Percentiles rank a stretch among this genome's conserved stretches.
phyloP scores from a whole-genome alignment of 495 filamentous ascomycete genomes.

The Rhypophila decipiens region DNA sequence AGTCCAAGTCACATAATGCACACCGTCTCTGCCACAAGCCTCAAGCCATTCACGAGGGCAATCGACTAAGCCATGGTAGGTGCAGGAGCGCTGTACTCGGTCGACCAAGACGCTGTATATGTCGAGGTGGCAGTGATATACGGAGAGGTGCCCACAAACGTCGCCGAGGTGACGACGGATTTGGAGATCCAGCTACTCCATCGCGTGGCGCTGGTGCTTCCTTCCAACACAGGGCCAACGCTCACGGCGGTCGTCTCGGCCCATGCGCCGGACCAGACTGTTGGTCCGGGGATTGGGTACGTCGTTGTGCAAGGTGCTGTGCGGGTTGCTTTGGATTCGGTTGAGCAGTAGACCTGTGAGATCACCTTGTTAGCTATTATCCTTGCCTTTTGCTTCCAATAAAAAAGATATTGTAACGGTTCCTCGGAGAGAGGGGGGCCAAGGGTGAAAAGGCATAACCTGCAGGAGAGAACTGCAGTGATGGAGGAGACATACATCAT shows the following conservation, averaged over 20 bases:
- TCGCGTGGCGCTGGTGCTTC: slow-evolving; percentile 12
- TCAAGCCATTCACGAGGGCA: too few relatives aligned
- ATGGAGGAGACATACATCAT: slow-evolving; percentile 16
- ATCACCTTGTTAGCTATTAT: not conserved
- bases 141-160: slow-evolving; percentile 10
- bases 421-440: too few relatives aligned
- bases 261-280: slow-evolving; percentile 30
- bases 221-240: slow-evolving; percentile 18
- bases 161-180: slow-evolving; percentile 28
- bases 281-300: slow-evolving; percentile 24
- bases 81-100: slow-evolving; percentile 11
- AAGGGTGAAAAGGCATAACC: too few relatives aligned
- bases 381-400: too few relatives aligned
- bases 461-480: not conserved
- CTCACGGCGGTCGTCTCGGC: slow-evolving; percentile 22
- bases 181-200: slow-evolving; percentile 31
- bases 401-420: too few relatives aligned
- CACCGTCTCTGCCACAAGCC: too few relatives aligned
- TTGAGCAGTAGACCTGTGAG: slow-evolving; percentile 24
- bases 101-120: slow-evolving; percentile 23
- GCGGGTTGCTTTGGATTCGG: slow-evolving; percentile 12
- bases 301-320: slow-evolving; percentile 23
- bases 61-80: too few relatives aligned
- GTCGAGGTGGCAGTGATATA: slow-evolving; percentile 17
- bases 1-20: too few relatives aligned